Base-by-base conservation (phyloP, 805 yeast species). In the Candida fluviatilis region DNA sequence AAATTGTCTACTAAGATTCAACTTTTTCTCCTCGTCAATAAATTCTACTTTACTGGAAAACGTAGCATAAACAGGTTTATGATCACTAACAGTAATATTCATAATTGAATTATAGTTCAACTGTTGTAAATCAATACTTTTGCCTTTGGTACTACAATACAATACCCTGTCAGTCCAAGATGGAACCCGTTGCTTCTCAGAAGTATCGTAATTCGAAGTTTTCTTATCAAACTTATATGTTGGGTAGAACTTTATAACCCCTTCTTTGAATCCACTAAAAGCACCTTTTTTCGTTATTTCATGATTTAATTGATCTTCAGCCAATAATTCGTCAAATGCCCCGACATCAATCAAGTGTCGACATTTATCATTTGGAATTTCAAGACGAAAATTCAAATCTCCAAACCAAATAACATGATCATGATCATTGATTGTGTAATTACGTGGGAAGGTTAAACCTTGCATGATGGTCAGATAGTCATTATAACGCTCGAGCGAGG, bases 131-230 rank as follows among this genome's bases (percentile, higher is more conserved):
- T 47, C 53, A 8, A 39, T 28, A 11, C 37, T 41, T 6, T 43
- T 38, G 11, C 42, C 48, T 7, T 45, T 48, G 3, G 66, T 57
- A 27, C 95, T 88, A 42, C 73, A 69, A 51, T 72, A 82, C 34
- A 91, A 64, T 23, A 91, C 80, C 40, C 99, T 66, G 63, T 93
- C 99, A 2, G 98, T 90, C 99, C 99, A 93, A 0, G 99, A 95
- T 1, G 99, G 99, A 10, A 86, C 80, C 45, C 99, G 76, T 59
- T 80, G 82, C 60, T 93, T 93, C 52, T 91, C 98, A 29, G 95
- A 82, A 0, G 95, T 76, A 57, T 93, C 99, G 56, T 90, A 93
- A 2, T 55, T 62, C 34, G 75, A 76, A 0, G 95, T 83, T 4
- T 95, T 95, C 35, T 86, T 84, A 55, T 93, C 95, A 57, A 83